These are phyloP conservation scores for Plectosphaerella sp. DNA, from an alignment of 2,329 filamentous ascomycete genomes.

Conservation along the genomic window DNA sequence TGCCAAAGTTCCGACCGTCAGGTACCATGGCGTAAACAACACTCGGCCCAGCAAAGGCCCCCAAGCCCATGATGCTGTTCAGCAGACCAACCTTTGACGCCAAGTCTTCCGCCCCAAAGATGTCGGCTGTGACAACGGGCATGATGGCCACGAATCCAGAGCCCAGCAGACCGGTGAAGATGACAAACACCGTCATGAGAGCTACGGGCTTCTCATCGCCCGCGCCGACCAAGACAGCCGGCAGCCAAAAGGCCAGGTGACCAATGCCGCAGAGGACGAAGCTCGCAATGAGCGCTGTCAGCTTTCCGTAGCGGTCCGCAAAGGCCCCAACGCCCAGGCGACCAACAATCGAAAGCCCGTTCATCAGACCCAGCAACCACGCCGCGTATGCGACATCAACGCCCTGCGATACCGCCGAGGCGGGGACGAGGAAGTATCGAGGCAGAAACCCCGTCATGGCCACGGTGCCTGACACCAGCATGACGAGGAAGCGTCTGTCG, in stretches of 20 bases:
- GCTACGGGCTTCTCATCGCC: background rate
- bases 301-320: background rate
- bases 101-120: background rate
- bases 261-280: background rate
- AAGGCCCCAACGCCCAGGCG: background rate
- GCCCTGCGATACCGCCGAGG: background rate
- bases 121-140: background rate
- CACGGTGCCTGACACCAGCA: background rate
- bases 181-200: background rate
- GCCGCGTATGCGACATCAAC: background rate
- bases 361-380: background rate
- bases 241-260: background rate
- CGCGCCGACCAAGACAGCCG: background rate
- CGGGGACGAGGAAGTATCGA: background rate
- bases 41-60: slow-evolving; percentile 1
- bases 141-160: background rate
- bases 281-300: background rate
- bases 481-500: background rate
- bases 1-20: slow-evolving; percentile 1
- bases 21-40: slow-evolving; percentile 9
- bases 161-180: background rate
- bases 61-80: slow-evolving; percentile 5
- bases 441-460: background rate
- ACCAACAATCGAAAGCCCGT: background rate
- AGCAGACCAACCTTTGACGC: slow-evolving; percentile 1